These are phyloP conservation scores for Plantago elongata DNA, from an alignment of 257 asterid genomes.

Conservation along the genomic window DNA sequence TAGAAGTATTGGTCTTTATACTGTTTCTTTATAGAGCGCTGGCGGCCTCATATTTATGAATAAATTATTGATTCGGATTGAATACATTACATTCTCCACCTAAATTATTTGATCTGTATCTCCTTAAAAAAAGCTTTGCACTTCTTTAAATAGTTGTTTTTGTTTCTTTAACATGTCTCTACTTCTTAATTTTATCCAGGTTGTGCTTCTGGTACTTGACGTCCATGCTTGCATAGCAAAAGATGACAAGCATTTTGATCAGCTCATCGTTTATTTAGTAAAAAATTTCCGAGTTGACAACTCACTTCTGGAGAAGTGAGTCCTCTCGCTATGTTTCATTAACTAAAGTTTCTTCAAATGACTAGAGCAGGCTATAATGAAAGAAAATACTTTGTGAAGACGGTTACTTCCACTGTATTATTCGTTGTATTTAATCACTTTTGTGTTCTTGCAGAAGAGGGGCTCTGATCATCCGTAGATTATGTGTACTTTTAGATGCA, in stretches of 20 bases:
- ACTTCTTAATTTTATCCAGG: constrained; percentile 40
- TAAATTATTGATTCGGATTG: background rate
- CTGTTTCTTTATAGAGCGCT: too few species aligned
- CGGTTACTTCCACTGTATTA: constrained; percentile 4
- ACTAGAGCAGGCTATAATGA: background rate
- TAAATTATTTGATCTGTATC: background rate
- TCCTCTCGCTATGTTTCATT: constrained; percentile 12
- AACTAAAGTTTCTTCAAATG: background rate
- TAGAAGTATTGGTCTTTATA: too few species aligned
- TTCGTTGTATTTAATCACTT: constrained; percentile 16
- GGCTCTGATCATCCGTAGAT: constrained; percentile 81
- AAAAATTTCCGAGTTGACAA: constrained; percentile 69
- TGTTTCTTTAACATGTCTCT: constrained; percentile 10
- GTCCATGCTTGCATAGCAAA: constrained; percentile 97
- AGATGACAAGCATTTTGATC: constrained; percentile 76
- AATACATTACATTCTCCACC: background rate
- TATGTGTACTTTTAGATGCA: constrained; percentile 89
- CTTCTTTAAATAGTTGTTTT: background rate
- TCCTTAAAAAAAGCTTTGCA: constrained; percentile 1
- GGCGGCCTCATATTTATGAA: too few species aligned
- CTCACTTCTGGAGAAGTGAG: constrained; percentile 94
- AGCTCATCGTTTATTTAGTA: constrained; percentile 67
- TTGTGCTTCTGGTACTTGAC: constrained; percentile 91
- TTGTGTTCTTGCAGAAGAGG: constrained; percentile 70
- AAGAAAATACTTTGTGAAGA: background rate